These are phyloP conservation scores for Aspergillus cristatus DNA, from an alignment of 495 filamentous ascomycete genomes.

Conservation along the genomic window DNA sequence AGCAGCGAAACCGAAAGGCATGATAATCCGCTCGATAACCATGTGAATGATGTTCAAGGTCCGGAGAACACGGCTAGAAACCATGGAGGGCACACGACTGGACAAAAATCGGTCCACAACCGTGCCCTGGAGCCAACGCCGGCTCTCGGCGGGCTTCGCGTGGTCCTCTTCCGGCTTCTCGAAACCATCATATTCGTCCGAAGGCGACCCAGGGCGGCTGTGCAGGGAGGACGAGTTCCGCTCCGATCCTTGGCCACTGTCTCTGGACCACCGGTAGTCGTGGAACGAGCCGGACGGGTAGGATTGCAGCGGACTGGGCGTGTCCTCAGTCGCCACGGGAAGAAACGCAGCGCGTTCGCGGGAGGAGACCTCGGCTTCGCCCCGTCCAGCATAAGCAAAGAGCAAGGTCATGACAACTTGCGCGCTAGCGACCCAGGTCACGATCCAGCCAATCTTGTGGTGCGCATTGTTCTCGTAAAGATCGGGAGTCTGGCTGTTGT, in stretches of 20 bases:
- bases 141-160: constrained; percentile 22
- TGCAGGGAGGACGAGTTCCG: constrained; percentile 57
- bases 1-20: constrained; percentile 56
- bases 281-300: constrained; percentile 32
- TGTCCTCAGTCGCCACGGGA: constrained; percentile 58
- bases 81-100: constrained; percentile 42
- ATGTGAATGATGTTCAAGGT: constrained; percentile 49
- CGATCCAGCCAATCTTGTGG: constrained; percentile 80
- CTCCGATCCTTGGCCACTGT: constrained; percentile 86
- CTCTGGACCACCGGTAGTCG: constrained; percentile 62
- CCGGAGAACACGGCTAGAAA: constrained; percentile 52
- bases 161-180: constrained; percentile 44
- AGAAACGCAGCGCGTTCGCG: constrained; percentile 49
- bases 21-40: constrained; percentile 50
- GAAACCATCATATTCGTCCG: constrained; percentile 44
- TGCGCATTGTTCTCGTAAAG: constrained; percentile 85
- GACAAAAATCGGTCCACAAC: constrained; percentile 39
- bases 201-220: constrained; percentile 54
- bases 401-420: constrained; percentile 65
- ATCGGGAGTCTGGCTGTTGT: constrained; percentile 77
- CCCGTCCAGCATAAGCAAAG: constrained; percentile 37
- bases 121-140: constrained; percentile 36
- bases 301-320: constrained; percentile 51
- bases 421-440: constrained; percentile 58
- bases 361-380: constrained; percentile 12